A percentile compares a stretch with the other conserved stretches of the same genome.
phyloP scores from a whole-genome alignment of 495 filamentous ascomycete genomes.

The Geoglossum glabrum region DNA sequence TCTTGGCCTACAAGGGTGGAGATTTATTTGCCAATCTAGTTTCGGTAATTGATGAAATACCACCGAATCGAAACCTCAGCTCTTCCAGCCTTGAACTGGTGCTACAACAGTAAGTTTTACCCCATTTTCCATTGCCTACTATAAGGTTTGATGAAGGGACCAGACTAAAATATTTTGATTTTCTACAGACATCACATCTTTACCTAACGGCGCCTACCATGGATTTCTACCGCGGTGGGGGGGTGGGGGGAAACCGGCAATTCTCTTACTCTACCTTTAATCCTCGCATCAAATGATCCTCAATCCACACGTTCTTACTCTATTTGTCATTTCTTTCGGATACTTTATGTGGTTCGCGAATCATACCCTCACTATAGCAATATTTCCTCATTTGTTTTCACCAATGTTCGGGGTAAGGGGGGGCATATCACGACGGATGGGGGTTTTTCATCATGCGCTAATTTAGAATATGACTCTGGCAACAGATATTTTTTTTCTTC shows the following conservation, averaged over 20 bases:
- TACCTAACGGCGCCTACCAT: background rate
- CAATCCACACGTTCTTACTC: background rate
- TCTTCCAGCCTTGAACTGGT: constrained; percentile 38
- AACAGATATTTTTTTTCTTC: background rate
- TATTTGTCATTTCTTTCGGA: background rate
- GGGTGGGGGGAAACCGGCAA: background rate
- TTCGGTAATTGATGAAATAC: constrained; percentile 70
- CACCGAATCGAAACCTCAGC: constrained; percentile 38
- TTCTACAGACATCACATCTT: background rate
- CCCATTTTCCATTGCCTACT: background rate
- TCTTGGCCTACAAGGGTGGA: constrained; percentile 73
- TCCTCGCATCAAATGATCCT: no score
- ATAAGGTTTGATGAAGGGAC: background rate
- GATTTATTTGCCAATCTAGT: constrained; percentile 83
- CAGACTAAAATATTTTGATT: background rate
- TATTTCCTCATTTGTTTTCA: no score
- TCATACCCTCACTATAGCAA: background rate
- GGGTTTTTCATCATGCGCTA: background rate
- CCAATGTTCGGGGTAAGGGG: background rate
- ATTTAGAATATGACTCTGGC: background rate
- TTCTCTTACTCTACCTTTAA: background rate
- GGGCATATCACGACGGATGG: background rate
- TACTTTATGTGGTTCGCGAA: background rate
- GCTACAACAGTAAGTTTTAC: constrained; percentile 14
- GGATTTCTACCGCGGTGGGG: no score